Evolutionary conservation across 2,329 filamentous ascomycete genomes (phyloP).

Genomic region (Phyllosticta ampelicida): DNA sequence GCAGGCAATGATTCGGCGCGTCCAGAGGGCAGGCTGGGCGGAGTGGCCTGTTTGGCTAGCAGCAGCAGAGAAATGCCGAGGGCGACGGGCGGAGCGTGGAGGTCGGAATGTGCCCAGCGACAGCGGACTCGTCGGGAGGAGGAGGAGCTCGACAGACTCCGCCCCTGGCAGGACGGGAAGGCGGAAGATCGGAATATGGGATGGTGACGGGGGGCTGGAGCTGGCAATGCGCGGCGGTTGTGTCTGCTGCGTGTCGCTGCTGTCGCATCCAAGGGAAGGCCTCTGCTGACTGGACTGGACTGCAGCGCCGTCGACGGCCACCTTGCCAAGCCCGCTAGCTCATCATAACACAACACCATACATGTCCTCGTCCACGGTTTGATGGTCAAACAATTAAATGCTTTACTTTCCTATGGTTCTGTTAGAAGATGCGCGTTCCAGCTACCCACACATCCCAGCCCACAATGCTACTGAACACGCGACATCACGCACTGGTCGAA

Average conservation of each 20-base stretch:
- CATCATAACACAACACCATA: not conserved
- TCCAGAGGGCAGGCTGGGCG: conserved; percentile 27
- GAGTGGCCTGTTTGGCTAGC: conserved; percentile 23
- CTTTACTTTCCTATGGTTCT: not conserved
- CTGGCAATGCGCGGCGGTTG: not conserved
- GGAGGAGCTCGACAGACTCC: not conserved
- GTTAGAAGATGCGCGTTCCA: not conserved
- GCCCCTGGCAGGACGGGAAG: not conserved
- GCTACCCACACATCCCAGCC: conserved; percentile 7
- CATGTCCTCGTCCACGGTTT: not conserved
- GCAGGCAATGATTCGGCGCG: conserved; percentile 19
- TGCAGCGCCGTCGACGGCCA: not conserved
- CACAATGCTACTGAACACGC: conserved; percentile 8
- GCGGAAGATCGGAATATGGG: not conserved
- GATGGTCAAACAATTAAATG: not conserved
- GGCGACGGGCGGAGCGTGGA: conserved; percentile 14
- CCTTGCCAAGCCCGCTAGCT: not conserved
- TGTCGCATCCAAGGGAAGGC: not conserved
- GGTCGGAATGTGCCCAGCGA: conserved; percentile 18
- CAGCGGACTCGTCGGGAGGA: not conserved
- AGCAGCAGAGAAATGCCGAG: conserved; percentile 10
- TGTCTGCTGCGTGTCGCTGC: not conserved
- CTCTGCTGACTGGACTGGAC: not conserved
- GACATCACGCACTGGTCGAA: no score
- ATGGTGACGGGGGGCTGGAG: not conserved